Conservation (phyloP, 2,329 filamentous ascomycete species). For the Fusarium setosum region DNA sequence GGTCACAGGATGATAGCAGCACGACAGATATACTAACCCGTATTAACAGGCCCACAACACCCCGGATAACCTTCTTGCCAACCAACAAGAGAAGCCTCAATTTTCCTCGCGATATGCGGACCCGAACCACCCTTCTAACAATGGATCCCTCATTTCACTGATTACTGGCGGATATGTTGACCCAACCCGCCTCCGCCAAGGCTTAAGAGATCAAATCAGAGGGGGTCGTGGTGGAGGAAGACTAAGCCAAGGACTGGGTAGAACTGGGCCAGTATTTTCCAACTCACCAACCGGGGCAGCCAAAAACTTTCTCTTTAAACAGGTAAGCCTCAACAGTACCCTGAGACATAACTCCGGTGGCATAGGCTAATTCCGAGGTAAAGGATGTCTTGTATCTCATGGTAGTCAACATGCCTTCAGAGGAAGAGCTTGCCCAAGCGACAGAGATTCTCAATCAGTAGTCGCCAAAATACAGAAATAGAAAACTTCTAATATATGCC, state of each 20-base stretch:
- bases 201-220: neutral
- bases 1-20: neutral
- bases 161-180: constrained; percentile 4
- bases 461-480: neutral
- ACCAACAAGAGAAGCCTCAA: constrained; percentile 1
- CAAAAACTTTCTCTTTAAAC: neutral
- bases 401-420: neutral
- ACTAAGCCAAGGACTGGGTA: too few relatives aligned
- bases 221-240: neutral
- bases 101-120: constrained; percentile 19
- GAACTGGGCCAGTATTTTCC: neutral
- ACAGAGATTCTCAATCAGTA: neutral
- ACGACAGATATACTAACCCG: neutral
- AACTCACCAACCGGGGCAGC: neutral
- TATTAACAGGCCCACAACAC: neutral
- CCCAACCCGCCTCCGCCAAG: neutral
- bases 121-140: constrained; percentile 9
- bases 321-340: neutral
- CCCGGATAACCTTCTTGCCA: neutral
- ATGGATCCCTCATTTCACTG: constrained; percentile 6
- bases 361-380: neutral
- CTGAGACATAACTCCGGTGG: accelerated
- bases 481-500: too few relatives aligned
- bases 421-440: neutral
- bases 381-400: constrained; percentile 13